Base-by-base conservation (phyloP, 2,329 filamentous ascomycete species). In the Pyricularia pennisetigena region DNA sequence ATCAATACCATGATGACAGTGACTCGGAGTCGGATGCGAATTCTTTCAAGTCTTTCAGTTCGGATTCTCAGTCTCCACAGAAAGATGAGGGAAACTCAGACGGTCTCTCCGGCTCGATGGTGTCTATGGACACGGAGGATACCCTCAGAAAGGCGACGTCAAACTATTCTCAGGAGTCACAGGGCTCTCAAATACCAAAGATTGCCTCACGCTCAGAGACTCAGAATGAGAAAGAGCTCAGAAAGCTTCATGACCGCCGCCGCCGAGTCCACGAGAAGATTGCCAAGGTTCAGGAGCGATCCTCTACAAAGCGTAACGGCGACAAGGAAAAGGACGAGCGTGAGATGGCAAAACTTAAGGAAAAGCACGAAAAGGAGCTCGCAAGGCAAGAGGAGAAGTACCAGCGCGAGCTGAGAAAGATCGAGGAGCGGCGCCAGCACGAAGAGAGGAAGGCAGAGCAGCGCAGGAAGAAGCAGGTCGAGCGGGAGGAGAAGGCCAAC, bases 361-460 rank as follows among this genome's bases (percentile, higher is more conserved):
- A 89, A 74, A 88, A 86, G 73, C 87, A 91, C 75, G 84, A 87
- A 64, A 82, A 80, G 65, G 87, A 90, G 71, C 75, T 88, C 0
- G 84, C 85, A 62, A 91, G 89, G 74, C 86, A 89, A 67, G 86
- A 90, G 71, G 88, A 88, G 64, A 89, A 88, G 72, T 88, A 89
- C 72, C 83, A 84, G 70, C 83, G 83, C 14, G 89, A 92, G 73
- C 79, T 90, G 64, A 79, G 80, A 70, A 90, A 88, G 76, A 78
- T 91, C 2, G 86, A 91, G 71, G 83, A 87, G 71, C 87, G 87
- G 78, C 85, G 86, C 65, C 80, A 82, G 69, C 84, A 83, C 69
- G 90, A 93, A 73, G 81, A 86, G 69, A 81, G 80, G 72, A 90
- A 89, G 76, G 83, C 83, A 0, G 82, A 84, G 69, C 82, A 83